phyloP scores from a whole-genome alignment of 257 asterid species.

The Solanum corneliomulleri region DNA sequence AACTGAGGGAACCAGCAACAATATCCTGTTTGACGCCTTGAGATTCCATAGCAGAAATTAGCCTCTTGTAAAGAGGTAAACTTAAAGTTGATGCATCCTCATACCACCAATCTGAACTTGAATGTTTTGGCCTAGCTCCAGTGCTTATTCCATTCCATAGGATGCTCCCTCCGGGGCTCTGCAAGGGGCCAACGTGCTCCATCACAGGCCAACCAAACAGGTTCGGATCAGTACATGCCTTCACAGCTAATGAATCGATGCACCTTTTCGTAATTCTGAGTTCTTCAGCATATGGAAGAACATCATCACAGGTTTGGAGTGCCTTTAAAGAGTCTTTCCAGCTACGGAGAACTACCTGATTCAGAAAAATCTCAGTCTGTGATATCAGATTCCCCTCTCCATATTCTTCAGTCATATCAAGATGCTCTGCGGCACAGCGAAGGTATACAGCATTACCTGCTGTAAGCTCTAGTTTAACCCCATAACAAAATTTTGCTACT shows the following conservation, averaged over 20 bases:
- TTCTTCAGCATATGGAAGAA: slow-evolving; percentile 52
- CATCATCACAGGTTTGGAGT: slow-evolving; percentile 69
- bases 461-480: slow-evolving; percentile 87
- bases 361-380: slow-evolving; percentile 67
- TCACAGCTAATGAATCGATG: slow-evolving; percentile 70
- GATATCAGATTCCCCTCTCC: slow-evolving; percentile 83
- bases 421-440: slow-evolving; percentile 83
- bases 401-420: slow-evolving; percentile 83
- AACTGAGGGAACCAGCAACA: slow-evolving; percentile 62
- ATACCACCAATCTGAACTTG: slow-evolving; percentile 93
- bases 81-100: slow-evolving; percentile 82
- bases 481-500: slow-evolving; percentile 89
- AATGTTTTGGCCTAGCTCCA: slow-evolving; percentile 66
- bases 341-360: slow-evolving; percentile 54
- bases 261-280: slow-evolving; percentile 62
- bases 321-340: slow-evolving; percentile 91
- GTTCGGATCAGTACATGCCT: slow-evolving; percentile 71
- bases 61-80: slow-evolving; percentile 53
- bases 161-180: slow-evolving; percentile 94
- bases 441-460: slow-evolving; percentile 79
- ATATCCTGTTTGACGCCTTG: slow-evolving; percentile 59
- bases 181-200: slow-evolving; percentile 97
- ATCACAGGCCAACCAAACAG: slow-evolving; percentile 87
- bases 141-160: slow-evolving; percentile 99
- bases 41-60: slow-evolving; percentile 67